Conservation (phyloP, 169 alveolate genomes). For the Theileria orientalis region DNA sequence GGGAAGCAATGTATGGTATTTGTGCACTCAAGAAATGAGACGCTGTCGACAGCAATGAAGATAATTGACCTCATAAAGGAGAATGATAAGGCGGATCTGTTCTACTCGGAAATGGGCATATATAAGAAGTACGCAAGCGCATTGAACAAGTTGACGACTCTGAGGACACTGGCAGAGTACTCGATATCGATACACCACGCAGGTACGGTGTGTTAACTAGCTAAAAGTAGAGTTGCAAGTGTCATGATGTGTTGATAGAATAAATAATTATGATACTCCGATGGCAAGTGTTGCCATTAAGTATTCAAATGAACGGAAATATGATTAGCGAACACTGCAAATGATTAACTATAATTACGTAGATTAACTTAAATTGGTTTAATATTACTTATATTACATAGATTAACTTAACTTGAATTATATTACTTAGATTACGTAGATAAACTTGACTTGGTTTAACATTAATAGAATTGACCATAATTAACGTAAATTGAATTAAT, state of each 20-base stretch:
- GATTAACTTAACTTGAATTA: not conserved
- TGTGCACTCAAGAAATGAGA: slow-evolving; percentile 86
- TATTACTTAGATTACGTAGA: not conserved
- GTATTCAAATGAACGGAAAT: no score
- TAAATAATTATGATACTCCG: no score
- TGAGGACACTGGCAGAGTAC: slow-evolving; percentile 84
- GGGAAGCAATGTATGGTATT: slow-evolving; percentile 76
- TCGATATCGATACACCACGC: slow-evolving; percentile 99
- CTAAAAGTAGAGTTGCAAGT: not conserved
- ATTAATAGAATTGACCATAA: no score
- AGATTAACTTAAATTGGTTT: not conserved
- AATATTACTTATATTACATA: not conserved
- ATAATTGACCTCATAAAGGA: slow-evolving; percentile 54
- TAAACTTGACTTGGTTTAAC: not conserved
- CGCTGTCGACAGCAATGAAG: slow-evolving; percentile 92
- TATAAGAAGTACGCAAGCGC: slow-evolving; percentile 37
- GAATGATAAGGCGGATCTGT: slow-evolving; percentile 17
- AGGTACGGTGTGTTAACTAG: slow-evolving; percentile 4
- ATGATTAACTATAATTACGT: not conserved
- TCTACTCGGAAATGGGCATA: slow-evolving; percentile 49
- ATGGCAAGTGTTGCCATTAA: no score
- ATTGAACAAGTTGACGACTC: slow-evolving; percentile 5
- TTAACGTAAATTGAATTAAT: no score
- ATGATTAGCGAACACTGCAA: no score
- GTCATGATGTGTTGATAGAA: not conserved